Base-by-base conservation (phyloP, 768 basidiomycete genomes). In the Mrakia blollopis region DNA sequence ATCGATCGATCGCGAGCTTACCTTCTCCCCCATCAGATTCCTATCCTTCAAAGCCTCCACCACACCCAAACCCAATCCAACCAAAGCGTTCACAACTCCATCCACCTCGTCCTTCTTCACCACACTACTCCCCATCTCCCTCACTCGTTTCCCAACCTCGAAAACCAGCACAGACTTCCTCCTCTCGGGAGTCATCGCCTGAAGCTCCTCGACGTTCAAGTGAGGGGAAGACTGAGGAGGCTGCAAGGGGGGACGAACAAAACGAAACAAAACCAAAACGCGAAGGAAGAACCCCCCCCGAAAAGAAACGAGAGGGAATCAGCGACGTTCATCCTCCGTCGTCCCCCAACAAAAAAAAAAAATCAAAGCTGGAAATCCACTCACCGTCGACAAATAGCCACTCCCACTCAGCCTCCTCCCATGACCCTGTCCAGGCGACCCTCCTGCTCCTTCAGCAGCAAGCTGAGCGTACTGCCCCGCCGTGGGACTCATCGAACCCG, bases 161-260 rank as follows among this genome's bases (percentile, higher is more conserved):
- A 92, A 93, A 0, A 91, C 89, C 37, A 94, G 86, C 8, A 94
- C 91, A 80, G 93, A 92, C 82, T 90, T 91, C 79, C 93, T 89
- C 18, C 94, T 92, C 28, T 94, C 93, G 25, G 93, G 92, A 16
- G 93, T 93, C 60, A 94, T 85, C 0, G 89, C 87, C 0, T 92
- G 87, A 9, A 94, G 87, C 75, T 93, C 92, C 79, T 94, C 93
- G 25, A 93, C 82, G 81, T 90, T 92, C 54, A 92, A 86, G 23
- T 92, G 52, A 16, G 74, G 65, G 8, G 74, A 70, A 6, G 67
- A 70, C 7, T 75, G 67, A 8, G 54, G 68, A 7, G 74, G 68
- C 67, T 70, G 35, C 4, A n/a, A 18, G 18, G 2, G n/a, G 18
- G 16, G 41, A n/a, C 60, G 7, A 62, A 63, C 2, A 21, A 13